phyloP scores from a whole-genome alignment of 768 basidiomycete genomes.

The Trametes villosa region DNA sequence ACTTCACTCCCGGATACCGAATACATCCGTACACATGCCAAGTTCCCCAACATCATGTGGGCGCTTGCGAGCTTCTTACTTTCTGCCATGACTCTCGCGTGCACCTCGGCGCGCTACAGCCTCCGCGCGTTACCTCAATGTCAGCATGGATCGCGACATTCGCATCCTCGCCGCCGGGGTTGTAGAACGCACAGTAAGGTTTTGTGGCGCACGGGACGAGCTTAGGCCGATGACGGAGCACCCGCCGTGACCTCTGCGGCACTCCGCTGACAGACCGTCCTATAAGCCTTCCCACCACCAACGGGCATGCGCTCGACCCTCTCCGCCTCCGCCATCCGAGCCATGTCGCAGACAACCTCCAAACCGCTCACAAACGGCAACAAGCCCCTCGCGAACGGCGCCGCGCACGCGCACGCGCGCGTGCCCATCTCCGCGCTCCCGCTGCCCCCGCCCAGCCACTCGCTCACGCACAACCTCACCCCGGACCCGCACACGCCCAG shows the following conservation, averaged over 20 bases:
- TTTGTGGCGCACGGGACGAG: conserved; percentile 2
- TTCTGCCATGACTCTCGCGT: too few relatives aligned
- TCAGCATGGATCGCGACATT: too few relatives aligned
- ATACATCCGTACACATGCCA: too few relatives aligned
- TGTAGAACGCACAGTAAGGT: too few relatives aligned
- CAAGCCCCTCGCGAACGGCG: not conserved
- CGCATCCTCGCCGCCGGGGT: too few relatives aligned
- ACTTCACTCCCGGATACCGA: too few relatives aligned
- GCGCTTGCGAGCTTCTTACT: too few relatives aligned
- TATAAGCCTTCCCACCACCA: not conserved
- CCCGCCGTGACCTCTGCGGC: not conserved
- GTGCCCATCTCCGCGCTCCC: conserved; percentile 59
- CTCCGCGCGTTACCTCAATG: too few relatives aligned
- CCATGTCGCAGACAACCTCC: not conserved
- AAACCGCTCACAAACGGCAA: not conserved
- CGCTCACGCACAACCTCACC: conserved; percentile 52
- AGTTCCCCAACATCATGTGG: too few relatives aligned
- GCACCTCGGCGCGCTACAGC: too few relatives aligned
- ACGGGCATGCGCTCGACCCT: not conserved
- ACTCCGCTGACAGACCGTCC: not conserved
- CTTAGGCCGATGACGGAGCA: conserved; percentile 1
- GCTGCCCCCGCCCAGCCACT: conserved; percentile 46
- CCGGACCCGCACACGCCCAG: conserved; percentile 63
- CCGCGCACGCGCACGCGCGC: conserved; percentile 10
- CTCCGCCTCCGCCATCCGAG: conserved; percentile 1